Percentiles rank a stretch among this genome's conserved stretches.
Evolutionary conservation across 352 stramenopile genomes (phyloP).

Genomic region (Paralagenidium karlingii): DNA sequence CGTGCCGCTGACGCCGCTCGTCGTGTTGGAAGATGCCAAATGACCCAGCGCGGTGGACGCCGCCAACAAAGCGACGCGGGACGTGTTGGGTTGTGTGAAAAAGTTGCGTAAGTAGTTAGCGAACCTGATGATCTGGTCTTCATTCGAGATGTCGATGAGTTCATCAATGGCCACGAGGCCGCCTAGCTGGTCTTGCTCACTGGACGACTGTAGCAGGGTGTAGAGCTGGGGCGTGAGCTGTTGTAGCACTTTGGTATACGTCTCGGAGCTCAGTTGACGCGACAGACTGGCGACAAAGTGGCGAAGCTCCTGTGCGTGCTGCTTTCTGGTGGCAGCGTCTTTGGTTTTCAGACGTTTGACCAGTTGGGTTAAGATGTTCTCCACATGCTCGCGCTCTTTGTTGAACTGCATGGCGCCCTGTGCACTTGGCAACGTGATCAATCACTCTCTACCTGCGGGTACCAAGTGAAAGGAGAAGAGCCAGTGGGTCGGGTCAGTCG

Average conservation of each 20-base stretch:
- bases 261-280: slow-evolving; percentile 65
- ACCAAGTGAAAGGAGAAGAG: no score
- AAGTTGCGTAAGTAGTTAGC: slow-evolving; percentile 85
- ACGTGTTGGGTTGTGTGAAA: slow-evolving; percentile 55
- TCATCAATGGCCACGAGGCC: slow-evolving; percentile 60
- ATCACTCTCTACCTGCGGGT: no score
- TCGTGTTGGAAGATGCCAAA: slow-evolving; percentile 53
- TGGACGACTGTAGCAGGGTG: slow-evolving; percentile 39
- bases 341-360: slow-evolving; percentile 42
- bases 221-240: slow-evolving; percentile 72
- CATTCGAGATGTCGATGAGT: slow-evolving; percentile 70
- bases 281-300: slow-evolving; percentile 45
- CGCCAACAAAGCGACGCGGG: slow-evolving; percentile 38
- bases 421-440: no score
- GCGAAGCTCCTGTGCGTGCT: slow-evolving; percentile 44
- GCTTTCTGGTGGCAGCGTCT: slow-evolving; percentile 16
- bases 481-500: no score
- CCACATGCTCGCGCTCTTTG: slow-evolving; percentile 69
- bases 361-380: slow-evolving; percentile 36
- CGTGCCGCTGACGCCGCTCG: slow-evolving; percentile 62
- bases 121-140: slow-evolving; percentile 85
- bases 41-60: slow-evolving; percentile 71
- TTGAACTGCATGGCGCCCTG: no score
- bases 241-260: slow-evolving; percentile 59
- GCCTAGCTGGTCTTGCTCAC: slow-evolving; percentile 58